Evolutionary conservation across 345 rosid species (phyloP).

Genomic region (Gossypium thurberi): DNA sequence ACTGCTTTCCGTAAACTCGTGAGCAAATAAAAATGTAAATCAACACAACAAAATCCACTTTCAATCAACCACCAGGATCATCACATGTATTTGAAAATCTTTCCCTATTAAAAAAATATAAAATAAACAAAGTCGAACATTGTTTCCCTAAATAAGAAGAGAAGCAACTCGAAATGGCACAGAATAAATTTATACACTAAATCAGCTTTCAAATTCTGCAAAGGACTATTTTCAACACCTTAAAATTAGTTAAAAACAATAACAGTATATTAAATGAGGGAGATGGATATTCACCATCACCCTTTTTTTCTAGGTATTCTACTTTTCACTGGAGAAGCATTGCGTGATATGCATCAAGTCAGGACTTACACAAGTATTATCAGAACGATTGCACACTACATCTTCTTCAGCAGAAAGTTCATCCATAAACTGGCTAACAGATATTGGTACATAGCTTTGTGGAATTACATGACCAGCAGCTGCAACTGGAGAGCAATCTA

Average conservation of each 20-base stretch:
- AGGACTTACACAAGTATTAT: slow-evolving; percentile 56
- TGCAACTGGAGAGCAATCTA: slow-evolving; percentile 90
- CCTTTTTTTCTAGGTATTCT: not conserved
- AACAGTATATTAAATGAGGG: not conserved
- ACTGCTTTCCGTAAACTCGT: not conserved
- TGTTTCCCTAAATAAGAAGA: not conserved
- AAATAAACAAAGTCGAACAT: not conserved
- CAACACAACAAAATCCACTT: not conserved
- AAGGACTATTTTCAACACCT: not conserved
- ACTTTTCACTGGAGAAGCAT: slow-evolving; percentile 2
- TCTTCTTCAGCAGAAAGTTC: slow-evolving; percentile 96
- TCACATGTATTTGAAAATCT: not conserved
- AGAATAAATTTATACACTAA: not conserved
- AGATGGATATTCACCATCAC: not conserved
- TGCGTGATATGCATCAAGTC: not conserved
- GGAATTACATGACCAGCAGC: slow-evolving; percentile 97
- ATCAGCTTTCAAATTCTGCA: slow-evolving; percentile 3
- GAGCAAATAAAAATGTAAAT: not conserved
- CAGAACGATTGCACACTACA: slow-evolving; percentile 45
- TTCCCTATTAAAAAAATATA: not conserved
- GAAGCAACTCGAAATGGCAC: not conserved
- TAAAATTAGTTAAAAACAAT: not conserved
- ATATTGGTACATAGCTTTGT: slow-evolving; percentile 82
- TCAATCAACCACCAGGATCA: not conserved
- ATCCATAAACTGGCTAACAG: slow-evolving; percentile 98